Percentiles rank a stretch among this genome's conserved stretches.
phyloP scores from a whole-genome alignment of 2,329 filamentous ascomycete species.

The Myriosclerotinia curreyana region DNA sequence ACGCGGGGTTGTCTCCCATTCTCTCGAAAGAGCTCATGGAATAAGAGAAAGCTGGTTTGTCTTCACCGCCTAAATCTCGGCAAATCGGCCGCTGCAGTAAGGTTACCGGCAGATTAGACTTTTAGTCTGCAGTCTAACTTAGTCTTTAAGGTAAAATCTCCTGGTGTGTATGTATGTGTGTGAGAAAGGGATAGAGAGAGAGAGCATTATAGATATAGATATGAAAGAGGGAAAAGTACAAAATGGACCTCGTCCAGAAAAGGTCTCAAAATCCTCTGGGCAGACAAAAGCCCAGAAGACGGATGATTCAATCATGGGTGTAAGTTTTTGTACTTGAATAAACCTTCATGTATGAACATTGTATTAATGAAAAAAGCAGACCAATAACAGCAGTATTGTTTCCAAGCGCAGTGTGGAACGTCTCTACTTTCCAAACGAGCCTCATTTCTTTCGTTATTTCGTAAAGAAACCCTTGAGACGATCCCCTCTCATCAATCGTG shows the following conservation, averaged over 20 bases:
- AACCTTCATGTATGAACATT: not conserved
- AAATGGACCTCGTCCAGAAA: conserved; percentile 14
- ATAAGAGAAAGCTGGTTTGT: not conserved
- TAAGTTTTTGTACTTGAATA: conserved; percentile 24
- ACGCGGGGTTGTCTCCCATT: conserved; percentile 20
- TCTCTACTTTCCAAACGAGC: conserved; percentile 72
- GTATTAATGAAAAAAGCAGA: conserved; percentile 47
- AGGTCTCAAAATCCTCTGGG: conserved; percentile 9
- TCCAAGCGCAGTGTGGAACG: conserved; percentile 92
- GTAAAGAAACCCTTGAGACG: conserved; percentile 78
- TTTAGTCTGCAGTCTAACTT: no score
- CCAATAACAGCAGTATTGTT: conserved; percentile 87
- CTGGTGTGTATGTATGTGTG: no score
- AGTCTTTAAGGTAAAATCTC: no score
- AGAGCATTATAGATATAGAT: not conserved
- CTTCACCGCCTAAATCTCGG: conserved; percentile 17
- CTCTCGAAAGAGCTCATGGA: conserved; percentile 1
- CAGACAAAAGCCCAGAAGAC: conserved; percentile 18
- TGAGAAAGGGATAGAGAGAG: no score
- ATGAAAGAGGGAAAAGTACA: conserved; percentile 1
- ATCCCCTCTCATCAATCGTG: conserved; percentile 85
- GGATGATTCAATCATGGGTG: conserved; percentile 46
- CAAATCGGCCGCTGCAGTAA: conserved; percentile 5
- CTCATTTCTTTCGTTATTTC: conserved; percentile 85
- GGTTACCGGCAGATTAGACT: not conserved